A percentile compares a stretch with the other conserved stretches of the same genome.
Evolutionary conservation across 768 basidiomycete species (phyloP).

Genomic region (Podaxis sp.): DNA sequence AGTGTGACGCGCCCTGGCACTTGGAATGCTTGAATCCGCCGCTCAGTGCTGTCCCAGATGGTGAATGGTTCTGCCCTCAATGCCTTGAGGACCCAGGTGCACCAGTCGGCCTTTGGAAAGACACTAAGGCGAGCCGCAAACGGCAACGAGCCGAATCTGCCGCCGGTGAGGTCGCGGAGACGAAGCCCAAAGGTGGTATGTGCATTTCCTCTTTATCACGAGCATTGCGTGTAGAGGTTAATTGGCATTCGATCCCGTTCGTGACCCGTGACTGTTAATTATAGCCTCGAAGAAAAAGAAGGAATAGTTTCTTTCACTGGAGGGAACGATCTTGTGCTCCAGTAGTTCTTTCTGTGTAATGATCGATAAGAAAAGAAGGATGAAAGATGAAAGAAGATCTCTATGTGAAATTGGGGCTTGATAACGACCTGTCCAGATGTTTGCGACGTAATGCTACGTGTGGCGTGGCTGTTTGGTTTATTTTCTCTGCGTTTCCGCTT

Average conservation of each 20-base stretch:
- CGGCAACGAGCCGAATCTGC: slow-evolving; percentile 7
- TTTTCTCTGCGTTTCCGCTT: background rate
- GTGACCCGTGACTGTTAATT: slow-evolving; percentile 1
- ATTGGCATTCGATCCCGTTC: background rate
- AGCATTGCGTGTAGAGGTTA: background rate
- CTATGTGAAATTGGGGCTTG: background rate
- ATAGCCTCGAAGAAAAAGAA: slow-evolving; percentile 10
- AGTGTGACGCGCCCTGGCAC: slow-evolving; percentile 93
- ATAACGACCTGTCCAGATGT: background rate
- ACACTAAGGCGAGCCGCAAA: slow-evolving; percentile 15
- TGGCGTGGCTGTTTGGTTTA: background rate
- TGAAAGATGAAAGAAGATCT: background rate
- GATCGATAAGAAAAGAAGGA: background rate
- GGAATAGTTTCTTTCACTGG: background rate
- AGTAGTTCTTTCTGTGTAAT: background rate
- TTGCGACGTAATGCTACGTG: background rate
- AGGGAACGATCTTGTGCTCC: background rate
- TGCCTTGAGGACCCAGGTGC: slow-evolving; percentile 60
- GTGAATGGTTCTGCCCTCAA: slow-evolving; percentile 88
- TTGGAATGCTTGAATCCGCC: slow-evolving; percentile 78
- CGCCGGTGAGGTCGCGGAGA: background rate
- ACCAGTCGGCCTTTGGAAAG: slow-evolving; percentile 38
- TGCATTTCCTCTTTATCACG: background rate
- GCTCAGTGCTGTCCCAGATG: slow-evolving; percentile 71
- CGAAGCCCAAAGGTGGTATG: slow-evolving; percentile 4